Evolutionary conservation across 148 eudicot species (phyloP).

Genomic region (Rhododendron williamsianum): DNA sequence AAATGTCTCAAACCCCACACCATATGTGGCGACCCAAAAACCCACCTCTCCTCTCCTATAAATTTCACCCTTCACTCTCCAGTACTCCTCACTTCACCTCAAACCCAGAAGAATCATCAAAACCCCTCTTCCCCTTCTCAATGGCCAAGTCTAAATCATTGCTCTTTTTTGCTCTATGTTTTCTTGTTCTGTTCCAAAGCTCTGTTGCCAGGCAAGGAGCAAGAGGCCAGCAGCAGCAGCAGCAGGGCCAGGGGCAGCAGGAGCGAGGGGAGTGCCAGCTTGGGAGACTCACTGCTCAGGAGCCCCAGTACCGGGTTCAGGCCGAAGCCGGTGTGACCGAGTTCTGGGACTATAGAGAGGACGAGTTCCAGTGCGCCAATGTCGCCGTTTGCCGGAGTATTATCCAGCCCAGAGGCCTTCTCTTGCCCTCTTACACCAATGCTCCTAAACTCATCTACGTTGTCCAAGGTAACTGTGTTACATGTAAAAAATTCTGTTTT

Average conservation of each 20-base stretch:
- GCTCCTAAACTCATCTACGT: slow-evolving; percentile 47
- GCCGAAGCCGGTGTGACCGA: slow-evolving; percentile 69
- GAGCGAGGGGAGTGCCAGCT: slow-evolving; percentile 38
- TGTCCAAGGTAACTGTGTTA: slow-evolving; percentile 37
- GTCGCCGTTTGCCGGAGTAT: slow-evolving; percentile 42
- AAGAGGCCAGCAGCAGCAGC: not conserved
- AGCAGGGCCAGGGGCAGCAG: slow-evolving; percentile 8
- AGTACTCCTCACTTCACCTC: not conserved
- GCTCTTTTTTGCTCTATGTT: slow-evolving; percentile 19
- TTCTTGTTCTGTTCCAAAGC: slow-evolving; percentile 32
- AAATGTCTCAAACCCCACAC: slow-evolving; percentile 22
- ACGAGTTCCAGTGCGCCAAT: slow-evolving; percentile 66
- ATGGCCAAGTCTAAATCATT: slow-evolving; percentile 37
- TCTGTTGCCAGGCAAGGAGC: slow-evolving; percentile 20
- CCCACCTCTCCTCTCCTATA: slow-evolving; percentile 23
- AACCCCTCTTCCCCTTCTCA: not conserved
- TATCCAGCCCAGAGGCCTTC: slow-evolving; percentile 55
- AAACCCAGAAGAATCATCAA: not conserved
- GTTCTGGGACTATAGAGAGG: slow-evolving; percentile 43
- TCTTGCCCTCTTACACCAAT: slow-evolving; percentile 58
- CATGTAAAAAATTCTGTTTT: too few relatives aligned
- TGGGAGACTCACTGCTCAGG: slow-evolving; percentile 31
- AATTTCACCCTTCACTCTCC: slow-evolving; percentile 29
- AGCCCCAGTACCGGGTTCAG: slow-evolving; percentile 38
- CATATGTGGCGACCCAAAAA: slow-evolving; percentile 30